These are phyloP conservation scores for Lodderomyces oxycetoniae DNA, from an alignment of 1,139 yeast genomes.

Conservation along the genomic window DNA sequence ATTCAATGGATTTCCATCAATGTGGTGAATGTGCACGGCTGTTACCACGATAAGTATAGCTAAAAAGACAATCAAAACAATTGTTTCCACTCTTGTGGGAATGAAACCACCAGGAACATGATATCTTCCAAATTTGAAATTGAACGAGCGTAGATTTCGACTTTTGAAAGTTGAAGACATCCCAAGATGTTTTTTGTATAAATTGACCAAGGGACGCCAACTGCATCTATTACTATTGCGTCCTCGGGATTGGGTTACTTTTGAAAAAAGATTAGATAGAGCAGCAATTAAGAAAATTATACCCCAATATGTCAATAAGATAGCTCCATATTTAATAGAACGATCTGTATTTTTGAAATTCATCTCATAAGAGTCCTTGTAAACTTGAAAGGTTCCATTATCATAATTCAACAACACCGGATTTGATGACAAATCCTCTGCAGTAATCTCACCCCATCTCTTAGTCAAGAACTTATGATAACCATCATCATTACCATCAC, in stretches of 20 bases:
- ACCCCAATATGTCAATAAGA: constrained; percentile 47
- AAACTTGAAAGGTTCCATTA: constrained; percentile 6
- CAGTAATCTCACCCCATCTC: background rate
- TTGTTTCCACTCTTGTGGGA: constrained; percentile 26
- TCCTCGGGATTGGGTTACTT: no score
- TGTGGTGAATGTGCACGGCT: constrained; percentile 20
- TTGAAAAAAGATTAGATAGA: constrained; percentile 27
- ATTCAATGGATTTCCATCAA: constrained; percentile 19
- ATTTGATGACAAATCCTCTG: constrained; percentile 4
- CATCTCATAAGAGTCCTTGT: constrained; percentile 10
- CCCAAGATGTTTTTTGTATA: background rate
- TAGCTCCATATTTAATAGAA: constrained; percentile 47
- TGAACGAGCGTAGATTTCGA: background rate
- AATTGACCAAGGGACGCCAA: background rate
- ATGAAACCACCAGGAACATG: constrained; percentile 13
- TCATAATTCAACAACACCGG: constrained; percentile 10
- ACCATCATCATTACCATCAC: constrained; percentile 3
- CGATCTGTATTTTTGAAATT: constrained; percentile 15
- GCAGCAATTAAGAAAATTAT: constrained; percentile 37
- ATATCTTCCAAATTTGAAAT: background rate
- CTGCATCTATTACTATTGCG: background rate
- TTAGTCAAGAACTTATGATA: background rate
- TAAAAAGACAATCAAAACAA: constrained; percentile 34
- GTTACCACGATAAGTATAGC: constrained; percentile 40
- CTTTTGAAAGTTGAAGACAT: background rate